phyloP scores from a whole-genome alignment of 2,329 filamentous ascomycete species.

The Cladosporium sp. region DNA sequence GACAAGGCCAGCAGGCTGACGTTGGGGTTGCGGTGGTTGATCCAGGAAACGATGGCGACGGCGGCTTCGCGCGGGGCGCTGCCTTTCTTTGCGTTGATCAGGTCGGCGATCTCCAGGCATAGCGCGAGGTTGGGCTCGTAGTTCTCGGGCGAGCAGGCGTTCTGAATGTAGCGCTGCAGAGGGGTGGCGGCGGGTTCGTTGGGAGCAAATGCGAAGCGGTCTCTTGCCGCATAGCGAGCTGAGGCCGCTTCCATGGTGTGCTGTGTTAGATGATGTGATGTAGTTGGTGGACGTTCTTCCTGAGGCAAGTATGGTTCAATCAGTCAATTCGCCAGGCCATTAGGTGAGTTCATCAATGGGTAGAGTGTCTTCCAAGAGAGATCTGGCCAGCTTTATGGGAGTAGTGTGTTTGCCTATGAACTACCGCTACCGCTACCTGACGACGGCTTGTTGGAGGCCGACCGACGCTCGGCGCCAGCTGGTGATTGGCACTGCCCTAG shows the following conservation, averaged over 20 bases:
- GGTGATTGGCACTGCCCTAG: too few relatives aligned
- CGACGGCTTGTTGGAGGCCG: not conserved
- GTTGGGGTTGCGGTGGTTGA: constrained; percentile 97
- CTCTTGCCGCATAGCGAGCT: constrained; percentile 89
- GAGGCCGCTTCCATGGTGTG: constrained; percentile 82
- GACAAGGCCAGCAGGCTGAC: constrained; percentile 83
- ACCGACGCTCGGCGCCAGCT: constrained; percentile 1
- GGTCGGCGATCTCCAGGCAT: constrained; percentile 91
- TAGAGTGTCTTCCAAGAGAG: too few relatives aligned
- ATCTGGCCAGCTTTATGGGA: constrained; percentile 2
- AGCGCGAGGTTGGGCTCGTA: constrained; percentile 96
- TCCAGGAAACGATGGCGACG: constrained; percentile 83
- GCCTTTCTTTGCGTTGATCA: constrained; percentile 97
- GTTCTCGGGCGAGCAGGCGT: constrained; percentile 94
- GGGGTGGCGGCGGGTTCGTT: constrained; percentile 76
- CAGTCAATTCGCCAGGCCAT: not conserved
- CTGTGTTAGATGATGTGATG: not conserved
- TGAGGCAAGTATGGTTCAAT: not conserved
- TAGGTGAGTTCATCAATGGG: not conserved
- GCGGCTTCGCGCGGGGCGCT: constrained; percentile 92
- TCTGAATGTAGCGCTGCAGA: constrained; percentile 91
- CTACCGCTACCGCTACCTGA: too few relatives aligned
- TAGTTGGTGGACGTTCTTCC: too few relatives aligned
- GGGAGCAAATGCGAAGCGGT: constrained; percentile 82
- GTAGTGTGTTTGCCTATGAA: too few relatives aligned